Percentiles rank a stretch among this genome's conserved stretches.
Evolutionary conservation across 192 early-diverging fungal genomes (phyloP).

Genomic region (Phycomyces blakesleeanus): DNA sequence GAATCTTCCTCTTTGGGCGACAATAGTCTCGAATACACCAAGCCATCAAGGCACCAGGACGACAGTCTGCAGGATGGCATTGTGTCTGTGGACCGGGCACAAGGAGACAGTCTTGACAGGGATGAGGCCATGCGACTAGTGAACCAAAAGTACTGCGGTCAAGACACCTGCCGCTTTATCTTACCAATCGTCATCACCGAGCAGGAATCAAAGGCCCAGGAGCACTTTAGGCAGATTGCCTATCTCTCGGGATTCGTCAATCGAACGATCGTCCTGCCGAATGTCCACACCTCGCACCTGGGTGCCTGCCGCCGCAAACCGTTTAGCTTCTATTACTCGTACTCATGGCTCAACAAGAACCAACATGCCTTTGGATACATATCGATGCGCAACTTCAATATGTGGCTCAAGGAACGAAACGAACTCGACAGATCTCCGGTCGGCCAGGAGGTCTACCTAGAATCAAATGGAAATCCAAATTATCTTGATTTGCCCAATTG

Average conservation of each 20-base stretch:
- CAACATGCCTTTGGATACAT: slow-evolving; percentile 29
- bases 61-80: no score
- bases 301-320: slow-evolving; percentile 28
- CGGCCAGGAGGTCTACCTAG: slow-evolving; percentile 25
- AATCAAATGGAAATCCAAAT: slow-evolving; percentile 7
- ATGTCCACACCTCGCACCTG: slow-evolving; percentile 37
- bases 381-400: slow-evolving; percentile 24
- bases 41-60: no score
- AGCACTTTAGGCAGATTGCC: slow-evolving; percentile 38
- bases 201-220: slow-evolving; percentile 44
- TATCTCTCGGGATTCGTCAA: slow-evolving; percentile 27
- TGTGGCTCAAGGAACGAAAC: slow-evolving; percentile 24
- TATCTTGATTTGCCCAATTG: slow-evolving; percentile 15
- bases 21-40: no score
- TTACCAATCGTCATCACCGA: slow-evolving; percentile 36
- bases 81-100: not conserved
- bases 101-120: not conserved
- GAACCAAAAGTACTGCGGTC: slow-evolving; percentile 27
- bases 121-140: slow-evolving; percentile 4
- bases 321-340: slow-evolving; percentile 38
- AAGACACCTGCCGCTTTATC: slow-evolving; percentile 28
- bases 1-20: no score
- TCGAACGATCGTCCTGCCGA: slow-evolving; percentile 41
- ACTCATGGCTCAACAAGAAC: slow-evolving; percentile 31
- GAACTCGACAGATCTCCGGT: slow-evolving; percentile 9